These are phyloP conservation scores for Rheum nobile DNA, from an alignment of 148 eudicot genomes.

Conservation along the genomic window DNA sequence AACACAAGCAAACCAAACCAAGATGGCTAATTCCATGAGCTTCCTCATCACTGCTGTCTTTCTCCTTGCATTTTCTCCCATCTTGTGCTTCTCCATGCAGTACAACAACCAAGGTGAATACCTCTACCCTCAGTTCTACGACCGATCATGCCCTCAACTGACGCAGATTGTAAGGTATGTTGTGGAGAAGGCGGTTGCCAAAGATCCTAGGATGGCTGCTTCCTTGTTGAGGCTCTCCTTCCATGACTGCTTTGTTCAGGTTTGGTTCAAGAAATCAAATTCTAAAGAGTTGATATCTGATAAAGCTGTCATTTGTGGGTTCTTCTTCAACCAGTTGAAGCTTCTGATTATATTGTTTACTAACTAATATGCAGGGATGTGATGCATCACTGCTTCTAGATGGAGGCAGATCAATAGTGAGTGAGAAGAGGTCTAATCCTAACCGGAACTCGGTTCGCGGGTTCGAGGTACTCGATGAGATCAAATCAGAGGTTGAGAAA, in stretches of 20 bases:
- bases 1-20: not conserved
- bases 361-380: conserved; percentile 24
- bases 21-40: not conserved
- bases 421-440: conserved; percentile 18
- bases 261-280: too few relatives aligned
- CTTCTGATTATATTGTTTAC: not conserved
- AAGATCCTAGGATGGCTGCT: conserved; percentile 20
- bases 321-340: too few relatives aligned
- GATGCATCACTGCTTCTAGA: conserved; percentile 37
- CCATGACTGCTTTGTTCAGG: conserved; percentile 74
- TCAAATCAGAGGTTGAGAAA: conserved; percentile 19
- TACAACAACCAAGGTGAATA: conserved; percentile 7
- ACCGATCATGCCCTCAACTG: conserved; percentile 34
- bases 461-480: conserved; percentile 25
- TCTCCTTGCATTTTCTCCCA: conserved; percentile 6
- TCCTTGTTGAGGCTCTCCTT: conserved; percentile 51
- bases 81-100: not conserved
- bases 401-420: conserved; percentile 1
- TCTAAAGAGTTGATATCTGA: too few relatives aligned
- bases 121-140: conserved; percentile 24
- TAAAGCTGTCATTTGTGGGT: too few relatives aligned
- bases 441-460: conserved; percentile 21
- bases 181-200: conserved; percentile 25
- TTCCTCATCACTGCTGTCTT: not conserved
- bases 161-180: conserved; percentile 28